Percentiles rank a stretch among this genome's conserved stretches.
Conservation (phyloP, 2,329 filamentous ascomycete genomes). For the Pseudonectria foliicola region DNA sequence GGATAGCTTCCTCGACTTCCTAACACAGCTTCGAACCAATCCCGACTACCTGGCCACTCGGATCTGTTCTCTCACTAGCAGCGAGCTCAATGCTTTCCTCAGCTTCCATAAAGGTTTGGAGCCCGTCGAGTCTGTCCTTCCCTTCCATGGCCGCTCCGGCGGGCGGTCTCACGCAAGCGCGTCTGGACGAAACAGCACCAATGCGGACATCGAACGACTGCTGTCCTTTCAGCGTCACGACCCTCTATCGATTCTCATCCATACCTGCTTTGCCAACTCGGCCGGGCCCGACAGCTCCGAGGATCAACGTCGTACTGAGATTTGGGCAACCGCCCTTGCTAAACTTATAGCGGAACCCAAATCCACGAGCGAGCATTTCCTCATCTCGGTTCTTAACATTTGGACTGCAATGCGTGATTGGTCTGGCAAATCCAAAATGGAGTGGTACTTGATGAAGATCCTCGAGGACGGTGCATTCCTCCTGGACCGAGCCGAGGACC, state of each 20-base stretch:
- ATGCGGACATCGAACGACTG: conserved; percentile 67
- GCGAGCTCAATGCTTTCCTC: conserved; percentile 71
- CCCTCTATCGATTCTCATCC: conserved; percentile 74
- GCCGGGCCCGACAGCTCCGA: conserved; percentile 75
- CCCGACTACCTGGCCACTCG: conserved; percentile 81
- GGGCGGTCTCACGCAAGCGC: conserved; percentile 38
- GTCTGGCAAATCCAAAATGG: conserved; percentile 83
- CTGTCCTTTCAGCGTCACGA: conserved; percentile 86
- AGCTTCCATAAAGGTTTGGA: conserved; percentile 74
- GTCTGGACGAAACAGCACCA: conserved; percentile 41
- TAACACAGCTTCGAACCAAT: conserved; percentile 77
- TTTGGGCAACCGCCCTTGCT: conserved; percentile 85
- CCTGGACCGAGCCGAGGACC: conserved; percentile 76
- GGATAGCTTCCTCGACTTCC: conserved; percentile 69
- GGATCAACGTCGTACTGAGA: conserved; percentile 69
- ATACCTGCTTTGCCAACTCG: conserved; percentile 84
- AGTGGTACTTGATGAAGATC: conserved; percentile 91
- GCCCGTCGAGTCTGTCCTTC: conserved; percentile 75
- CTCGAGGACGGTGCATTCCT: conserved; percentile 89
- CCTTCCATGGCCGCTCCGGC: conserved; percentile 52
- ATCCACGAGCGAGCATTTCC: conserved; percentile 68
- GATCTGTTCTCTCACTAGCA: conserved; percentile 65
- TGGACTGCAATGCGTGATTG: conserved; percentile 85
- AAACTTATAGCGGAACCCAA: conserved; percentile 73
- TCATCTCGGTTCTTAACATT: conserved; percentile 77